phyloP scores from a whole-genome alignment of 139 green algal species.

The Eudorina sp. region DNA sequence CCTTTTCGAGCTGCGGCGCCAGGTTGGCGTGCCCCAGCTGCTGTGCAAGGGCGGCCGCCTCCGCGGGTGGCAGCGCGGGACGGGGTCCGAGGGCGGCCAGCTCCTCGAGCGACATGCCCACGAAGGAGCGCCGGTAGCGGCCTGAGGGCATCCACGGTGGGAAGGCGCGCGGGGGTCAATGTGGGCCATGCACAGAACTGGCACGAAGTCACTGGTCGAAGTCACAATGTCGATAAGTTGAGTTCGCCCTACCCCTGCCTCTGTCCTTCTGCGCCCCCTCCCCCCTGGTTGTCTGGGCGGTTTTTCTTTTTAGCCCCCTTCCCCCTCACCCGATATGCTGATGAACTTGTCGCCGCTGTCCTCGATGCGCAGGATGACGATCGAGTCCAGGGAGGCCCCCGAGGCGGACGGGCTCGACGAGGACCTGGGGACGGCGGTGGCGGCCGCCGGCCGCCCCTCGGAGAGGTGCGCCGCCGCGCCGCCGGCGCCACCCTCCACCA shows the following conservation, averaged over 20 bases:
- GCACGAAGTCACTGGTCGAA: too few relatives aligned
- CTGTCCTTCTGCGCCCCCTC: too few relatives aligned
- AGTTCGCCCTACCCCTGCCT: too few relatives aligned
- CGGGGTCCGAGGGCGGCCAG: neutral
- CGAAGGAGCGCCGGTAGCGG: slow-evolving; percentile 32
- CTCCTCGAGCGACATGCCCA: slow-evolving; percentile 5
- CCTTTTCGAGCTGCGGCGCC: too few relatives aligned
- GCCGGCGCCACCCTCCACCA: slow-evolving; percentile 46
- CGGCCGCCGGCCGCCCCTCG: neutral
- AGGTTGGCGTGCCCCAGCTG: slow-evolving; percentile 33
- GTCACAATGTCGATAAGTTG: too few relatives aligned
- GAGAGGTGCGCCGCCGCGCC: slow-evolving; percentile 34
- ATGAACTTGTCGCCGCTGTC: slow-evolving; percentile 82
- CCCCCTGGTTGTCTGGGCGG: too few relatives aligned
- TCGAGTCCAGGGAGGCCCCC: slow-evolving; percentile 63
- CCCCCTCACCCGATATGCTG: slow-evolving; percentile 56
- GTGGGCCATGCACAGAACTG: too few relatives aligned
- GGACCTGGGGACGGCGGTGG: too few relatives aligned
- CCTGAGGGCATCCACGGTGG: too few relatives aligned
- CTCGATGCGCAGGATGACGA: slow-evolving; percentile 79
- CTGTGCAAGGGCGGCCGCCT: neutral
- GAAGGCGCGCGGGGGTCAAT: too few relatives aligned
- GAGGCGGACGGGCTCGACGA: neutral
- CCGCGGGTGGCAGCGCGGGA: neutral
- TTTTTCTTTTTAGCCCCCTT: too few relatives aligned